Evolutionary conservation across 257 asterid species (phyloP).

Genomic region (Penstemon barbatus): DNA sequence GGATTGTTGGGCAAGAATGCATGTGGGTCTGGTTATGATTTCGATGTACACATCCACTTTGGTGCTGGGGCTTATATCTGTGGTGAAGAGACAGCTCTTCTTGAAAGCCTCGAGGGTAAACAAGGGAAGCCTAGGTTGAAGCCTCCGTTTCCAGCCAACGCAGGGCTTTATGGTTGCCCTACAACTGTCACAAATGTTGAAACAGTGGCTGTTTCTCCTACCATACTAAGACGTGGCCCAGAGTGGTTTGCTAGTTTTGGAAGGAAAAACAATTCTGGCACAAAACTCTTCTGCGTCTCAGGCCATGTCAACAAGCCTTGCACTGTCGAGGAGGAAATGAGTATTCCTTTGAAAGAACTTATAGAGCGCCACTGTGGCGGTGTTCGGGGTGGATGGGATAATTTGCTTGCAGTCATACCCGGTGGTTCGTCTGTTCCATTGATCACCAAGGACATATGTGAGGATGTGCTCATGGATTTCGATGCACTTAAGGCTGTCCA

Average conservation of each 20-base stretch:
- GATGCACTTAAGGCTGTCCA: slow-evolving; percentile 98
- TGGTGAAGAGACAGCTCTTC: slow-evolving; percentile 98
- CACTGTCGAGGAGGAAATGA: slow-evolving; percentile 99
- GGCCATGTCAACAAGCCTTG: slow-evolving; percentile 99
- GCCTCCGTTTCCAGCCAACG: slow-evolving; percentile 99
- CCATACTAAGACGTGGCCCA: slow-evolving; percentile 95
- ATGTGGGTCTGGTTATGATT: slow-evolving; percentile 95
- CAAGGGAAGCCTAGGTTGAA: slow-evolving; percentile 98
- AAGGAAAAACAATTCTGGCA: slow-evolving; percentile 92
- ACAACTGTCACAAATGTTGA: slow-evolving; percentile 96
- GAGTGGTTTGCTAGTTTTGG: slow-evolving; percentile 99
- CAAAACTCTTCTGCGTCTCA: slow-evolving; percentile 88
- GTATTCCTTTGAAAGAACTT: slow-evolving; percentile 87
- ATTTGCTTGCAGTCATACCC: slow-evolving; percentile 89
- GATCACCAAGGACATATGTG: slow-evolving; percentile 76
- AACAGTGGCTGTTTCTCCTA: slow-evolving; percentile 97
- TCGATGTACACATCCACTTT: slow-evolving; percentile 91
- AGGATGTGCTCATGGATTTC: slow-evolving; percentile 95
- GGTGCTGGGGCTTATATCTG: slow-evolving; percentile 99
- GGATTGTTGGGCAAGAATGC: slow-evolving; percentile 95
- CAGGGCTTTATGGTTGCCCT: slow-evolving; percentile 97
- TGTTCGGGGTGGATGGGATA: slow-evolving; percentile 99
- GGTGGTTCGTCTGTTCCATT: slow-evolving; percentile 98
- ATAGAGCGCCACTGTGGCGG: slow-evolving; percentile 96
- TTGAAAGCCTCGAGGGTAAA: slow-evolving; percentile 98